A percentile compares a stretch with the other conserved stretches of the same genome.
Evolutionary conservation across 208 protist species (phyloP).

Genomic region (Crithidia mellificae): DNA sequence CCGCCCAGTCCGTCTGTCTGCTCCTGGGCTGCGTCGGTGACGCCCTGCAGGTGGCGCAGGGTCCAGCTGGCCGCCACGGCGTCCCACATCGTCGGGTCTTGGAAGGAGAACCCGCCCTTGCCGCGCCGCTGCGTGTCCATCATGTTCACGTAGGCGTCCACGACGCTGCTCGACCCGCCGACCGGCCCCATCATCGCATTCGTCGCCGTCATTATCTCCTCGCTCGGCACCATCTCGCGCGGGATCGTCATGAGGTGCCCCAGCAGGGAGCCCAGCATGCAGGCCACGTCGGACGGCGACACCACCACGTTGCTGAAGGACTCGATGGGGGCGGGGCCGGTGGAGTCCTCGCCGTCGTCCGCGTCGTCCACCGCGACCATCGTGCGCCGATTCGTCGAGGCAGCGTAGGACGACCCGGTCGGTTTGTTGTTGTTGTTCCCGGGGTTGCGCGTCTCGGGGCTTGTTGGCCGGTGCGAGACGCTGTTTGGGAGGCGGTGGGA

Average conservation of each 20-base stretch:
- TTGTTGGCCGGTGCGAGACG: constrained; percentile 1
- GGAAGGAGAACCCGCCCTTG: constrained; percentile 22
- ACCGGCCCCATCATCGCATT: constrained; percentile 27
- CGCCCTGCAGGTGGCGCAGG: constrained; percentile 26
- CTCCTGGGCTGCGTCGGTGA: constrained; percentile 13
- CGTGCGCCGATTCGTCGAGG: background rate
- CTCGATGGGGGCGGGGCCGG: constrained; percentile 15
- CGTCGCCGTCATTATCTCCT: constrained; percentile 27
- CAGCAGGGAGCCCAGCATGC: constrained; percentile 62
- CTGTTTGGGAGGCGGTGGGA: background rate
- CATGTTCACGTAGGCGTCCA: constrained; percentile 26
- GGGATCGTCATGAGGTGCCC: constrained; percentile 62
- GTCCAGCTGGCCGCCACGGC: constrained; percentile 32
- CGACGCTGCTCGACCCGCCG: constrained; percentile 22
- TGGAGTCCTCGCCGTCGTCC: constrained; percentile 8
- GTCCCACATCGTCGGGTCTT: constrained; percentile 38
- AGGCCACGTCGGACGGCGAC: constrained; percentile 67
- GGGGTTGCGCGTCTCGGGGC: constrained; percentile 5
- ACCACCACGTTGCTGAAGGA: constrained; percentile 55
- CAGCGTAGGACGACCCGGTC: background rate
- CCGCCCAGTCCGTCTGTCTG: constrained; percentile 9
- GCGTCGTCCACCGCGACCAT: background rate
- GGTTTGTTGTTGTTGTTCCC: constrained; percentile 1
- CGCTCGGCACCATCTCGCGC: constrained; percentile 33
- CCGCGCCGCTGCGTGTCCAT: constrained; percentile 19